phyloP scores from a whole-genome alignment of 306 rosid species.

The Lathyrus oleraceus region DNA sequence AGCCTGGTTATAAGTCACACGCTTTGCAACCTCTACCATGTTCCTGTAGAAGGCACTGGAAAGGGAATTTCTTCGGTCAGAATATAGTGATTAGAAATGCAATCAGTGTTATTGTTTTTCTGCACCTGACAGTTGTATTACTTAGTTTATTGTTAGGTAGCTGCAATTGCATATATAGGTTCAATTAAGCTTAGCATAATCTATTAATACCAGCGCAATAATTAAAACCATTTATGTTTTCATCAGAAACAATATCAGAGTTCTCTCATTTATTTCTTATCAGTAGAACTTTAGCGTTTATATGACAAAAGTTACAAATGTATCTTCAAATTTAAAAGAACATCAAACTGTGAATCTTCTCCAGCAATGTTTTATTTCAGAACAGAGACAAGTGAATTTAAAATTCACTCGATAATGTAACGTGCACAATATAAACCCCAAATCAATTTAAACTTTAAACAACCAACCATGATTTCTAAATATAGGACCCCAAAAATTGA shows the following conservation, averaged over 20 bases:
- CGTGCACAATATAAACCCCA: not conserved
- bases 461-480: not conserved
- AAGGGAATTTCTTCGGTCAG: constrained; percentile 31
- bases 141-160: not conserved
- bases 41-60: constrained; percentile 84
- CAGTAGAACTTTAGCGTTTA: not conserved
- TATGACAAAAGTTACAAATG: not conserved
- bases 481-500: not conserved
- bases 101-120: constrained; percentile 3
- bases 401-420: not conserved
- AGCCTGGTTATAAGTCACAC: constrained; percentile 90
- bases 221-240: constrained; percentile 5
- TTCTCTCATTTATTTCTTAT: not conserved
- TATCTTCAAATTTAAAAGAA: not conserved
- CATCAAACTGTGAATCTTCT: not conserved
- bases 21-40: constrained; percentile 72
- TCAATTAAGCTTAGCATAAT: not conserved
- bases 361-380: not conserved
- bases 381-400: not conserved
- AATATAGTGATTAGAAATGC: not conserved
- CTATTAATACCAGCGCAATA: not conserved
- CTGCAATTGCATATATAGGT: not conserved
- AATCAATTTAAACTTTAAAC: not conserved
- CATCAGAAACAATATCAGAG: constrained; percentile 13
- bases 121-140: not conserved